Conservation (phyloP, 2,329 filamentous ascomycete genomes). For the Ascochyta pisi region DNA sequence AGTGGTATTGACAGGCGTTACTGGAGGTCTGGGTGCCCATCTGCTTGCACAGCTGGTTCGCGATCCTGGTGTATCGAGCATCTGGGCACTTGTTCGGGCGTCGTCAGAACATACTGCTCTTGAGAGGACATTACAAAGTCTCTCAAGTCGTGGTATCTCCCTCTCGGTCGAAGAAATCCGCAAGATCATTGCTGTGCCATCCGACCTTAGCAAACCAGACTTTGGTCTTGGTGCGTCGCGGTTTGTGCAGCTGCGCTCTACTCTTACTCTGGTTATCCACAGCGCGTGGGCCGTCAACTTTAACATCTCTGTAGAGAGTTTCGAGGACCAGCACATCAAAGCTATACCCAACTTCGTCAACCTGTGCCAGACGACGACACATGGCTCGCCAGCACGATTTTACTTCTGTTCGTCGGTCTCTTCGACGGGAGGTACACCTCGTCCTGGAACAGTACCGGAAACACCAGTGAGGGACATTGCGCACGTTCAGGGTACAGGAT, state of each 20-base stretch:
- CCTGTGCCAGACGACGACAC: constrained; percentile 46
- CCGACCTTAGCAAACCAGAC: constrained; percentile 50
- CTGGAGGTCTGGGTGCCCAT: constrained; percentile 70
- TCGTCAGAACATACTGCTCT: constrained; percentile 41
- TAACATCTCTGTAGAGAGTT: constrained; percentile 59
- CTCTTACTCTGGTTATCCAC: constrained; percentile 57
- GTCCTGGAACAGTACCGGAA: constrained; percentile 48
- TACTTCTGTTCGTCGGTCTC: constrained; percentile 58
- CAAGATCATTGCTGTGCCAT: constrained; percentile 49
- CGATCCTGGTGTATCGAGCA: constrained; percentile 39
- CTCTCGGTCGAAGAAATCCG: constrained; percentile 29
- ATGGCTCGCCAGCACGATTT: constrained; percentile 48
- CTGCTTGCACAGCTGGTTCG: constrained; percentile 53
- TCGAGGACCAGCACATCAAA: constrained; percentile 56
- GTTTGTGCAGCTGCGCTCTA: constrained; percentile 19
- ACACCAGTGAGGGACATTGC: constrained; percentile 42
- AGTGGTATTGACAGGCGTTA: constrained; percentile 66
- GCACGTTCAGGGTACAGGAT: constrained; percentile 59
- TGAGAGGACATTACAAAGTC: constrained; percentile 46
- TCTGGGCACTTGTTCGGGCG: constrained; percentile 63
- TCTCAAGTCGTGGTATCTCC: constrained; percentile 47
- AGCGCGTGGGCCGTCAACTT: constrained; percentile 65
- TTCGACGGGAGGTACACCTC: constrained; percentile 50
- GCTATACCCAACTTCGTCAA: constrained; percentile 55
- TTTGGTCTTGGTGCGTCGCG: constrained; percentile 49